These are phyloP conservation scores for Miscanthus lutarioriparius DNA, from an alignment of 176 grass and related monocot species.

Conservation along the genomic window DNA sequence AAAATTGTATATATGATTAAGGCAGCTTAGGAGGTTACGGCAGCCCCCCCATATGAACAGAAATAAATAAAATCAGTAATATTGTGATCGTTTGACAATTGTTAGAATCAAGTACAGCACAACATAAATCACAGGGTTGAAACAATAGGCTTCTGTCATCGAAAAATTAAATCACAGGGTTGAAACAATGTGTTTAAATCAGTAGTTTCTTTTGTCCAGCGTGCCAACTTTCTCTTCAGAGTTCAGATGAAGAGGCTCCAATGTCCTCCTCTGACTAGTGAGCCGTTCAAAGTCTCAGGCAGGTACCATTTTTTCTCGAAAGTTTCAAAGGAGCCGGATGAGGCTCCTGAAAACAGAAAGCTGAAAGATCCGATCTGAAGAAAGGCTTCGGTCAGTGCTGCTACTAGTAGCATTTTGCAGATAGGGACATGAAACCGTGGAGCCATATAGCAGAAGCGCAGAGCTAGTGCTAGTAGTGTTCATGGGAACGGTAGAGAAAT, in stretches of 20 bases:
- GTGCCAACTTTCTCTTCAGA: background rate
- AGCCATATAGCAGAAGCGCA: background rate
- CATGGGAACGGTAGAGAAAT: conserved; percentile 36
- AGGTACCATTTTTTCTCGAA: conserved; percentile 27
- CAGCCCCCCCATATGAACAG: no score
- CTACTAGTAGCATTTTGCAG: background rate
- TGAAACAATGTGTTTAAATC: background rate
- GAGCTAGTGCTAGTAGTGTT: background rate
- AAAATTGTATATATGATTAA: background rate
- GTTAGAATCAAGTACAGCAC: background rate
- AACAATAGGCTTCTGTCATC: background rate
- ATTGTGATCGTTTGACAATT: background rate
- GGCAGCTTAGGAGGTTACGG: no score
- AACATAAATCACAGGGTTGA: background rate
- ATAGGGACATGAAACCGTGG: conserved; percentile 13
- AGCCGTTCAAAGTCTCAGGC: conserved; percentile 30
- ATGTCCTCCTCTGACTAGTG: conserved; percentile 30
- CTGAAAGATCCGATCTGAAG: background rate
- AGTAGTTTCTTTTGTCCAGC: background rate
- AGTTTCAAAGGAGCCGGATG: conserved; percentile 36
- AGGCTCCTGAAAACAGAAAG: conserved; percentile 29
- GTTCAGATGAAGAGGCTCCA: background rate
- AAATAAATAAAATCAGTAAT: background rate
- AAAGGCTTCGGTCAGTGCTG: conserved; percentile 1
- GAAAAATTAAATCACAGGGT: background rate